Evolutionary conservation across 139 green algal species (phyloP).

Genomic region (Chlamydomonas sp.): DNA sequence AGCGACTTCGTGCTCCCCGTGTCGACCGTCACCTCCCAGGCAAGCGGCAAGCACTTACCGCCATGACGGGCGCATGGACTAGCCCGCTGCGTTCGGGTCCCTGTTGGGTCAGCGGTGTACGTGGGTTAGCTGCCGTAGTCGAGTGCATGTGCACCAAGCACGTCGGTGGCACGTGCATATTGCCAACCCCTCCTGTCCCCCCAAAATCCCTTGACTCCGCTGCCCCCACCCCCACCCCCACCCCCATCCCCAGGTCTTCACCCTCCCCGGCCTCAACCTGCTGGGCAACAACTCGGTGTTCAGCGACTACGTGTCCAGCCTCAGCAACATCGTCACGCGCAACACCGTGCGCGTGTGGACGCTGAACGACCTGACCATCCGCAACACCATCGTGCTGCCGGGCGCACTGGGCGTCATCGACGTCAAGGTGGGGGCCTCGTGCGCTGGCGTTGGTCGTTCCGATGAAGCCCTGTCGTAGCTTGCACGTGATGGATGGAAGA

Average conservation of each 20-base stretch:
- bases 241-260: not conserved
- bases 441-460: too few species aligned
- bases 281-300: not conserved
- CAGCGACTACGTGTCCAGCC: not conserved
- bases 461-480: too few species aligned
- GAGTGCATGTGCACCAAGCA: too few species aligned
- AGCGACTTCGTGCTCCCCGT: conserved; percentile 3
- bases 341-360: not conserved
- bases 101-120: too few species aligned
- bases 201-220: too few species aligned
- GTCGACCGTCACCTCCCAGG: not conserved
- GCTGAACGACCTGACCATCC: not conserved
- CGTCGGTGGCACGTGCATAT: too few species aligned
- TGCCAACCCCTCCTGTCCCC: too few species aligned
- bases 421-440: not conserved
- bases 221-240: too few species aligned
- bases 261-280: not conserved
- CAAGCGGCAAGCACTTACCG: not conserved
- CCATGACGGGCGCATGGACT: too few species aligned
- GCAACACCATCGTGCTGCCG: not conserved
- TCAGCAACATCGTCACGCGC: not conserved
- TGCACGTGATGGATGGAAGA: too few species aligned
- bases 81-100: too few species aligned
- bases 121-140: too few species aligned
- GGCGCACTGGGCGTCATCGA: not conserved